These are phyloP conservation scores for Ophiosphaerella korrae DNA, from an alignment of 2,329 filamentous ascomycete genomes.

Conservation along the genomic window DNA sequence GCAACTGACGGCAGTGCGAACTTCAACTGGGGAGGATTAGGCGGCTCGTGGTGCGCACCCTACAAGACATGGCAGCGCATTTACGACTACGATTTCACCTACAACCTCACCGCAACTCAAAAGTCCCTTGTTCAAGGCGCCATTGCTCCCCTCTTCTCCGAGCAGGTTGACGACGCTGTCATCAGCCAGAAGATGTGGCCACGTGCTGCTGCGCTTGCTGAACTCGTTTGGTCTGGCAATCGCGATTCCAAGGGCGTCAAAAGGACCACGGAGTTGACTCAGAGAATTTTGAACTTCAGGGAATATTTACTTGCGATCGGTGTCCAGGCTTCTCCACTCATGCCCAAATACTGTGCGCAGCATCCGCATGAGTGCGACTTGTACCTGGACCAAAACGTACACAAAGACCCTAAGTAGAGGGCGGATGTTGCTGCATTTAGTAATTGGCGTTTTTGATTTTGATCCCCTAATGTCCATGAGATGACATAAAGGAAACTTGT, in stretches of 20 bases:
- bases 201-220: slow-evolving; percentile 60
- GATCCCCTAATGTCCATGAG: neutral
- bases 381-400: slow-evolving; percentile 55
- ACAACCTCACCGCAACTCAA: slow-evolving; percentile 54
- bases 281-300: slow-evolving; percentile 63
- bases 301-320: slow-evolving; percentile 64
- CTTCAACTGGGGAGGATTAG: slow-evolving; percentile 61
- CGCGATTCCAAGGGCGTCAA: slow-evolving; percentile 56
- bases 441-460: neutral
- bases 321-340: slow-evolving; percentile 56
- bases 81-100: slow-evolving; percentile 63
- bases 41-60: slow-evolving; percentile 63
- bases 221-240: slow-evolving; percentile 63
- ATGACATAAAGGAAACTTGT: neutral
- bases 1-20: slow-evolving; percentile 45
- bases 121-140: slow-evolving; percentile 59
- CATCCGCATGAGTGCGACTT: slow-evolving; percentile 64
- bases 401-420: neutral
- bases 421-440: neutral
- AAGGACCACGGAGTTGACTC: slow-evolving; percentile 59
- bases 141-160: slow-evolving; percentile 59
- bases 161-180: slow-evolving; percentile 61
- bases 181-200: slow-evolving; percentile 61
- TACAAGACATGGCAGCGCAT: slow-evolving; percentile 67
- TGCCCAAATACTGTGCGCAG: slow-evolving; percentile 64